Base-by-base conservation (phyloP, 345 rosid genomes). In the Turnera subulata region DNA sequence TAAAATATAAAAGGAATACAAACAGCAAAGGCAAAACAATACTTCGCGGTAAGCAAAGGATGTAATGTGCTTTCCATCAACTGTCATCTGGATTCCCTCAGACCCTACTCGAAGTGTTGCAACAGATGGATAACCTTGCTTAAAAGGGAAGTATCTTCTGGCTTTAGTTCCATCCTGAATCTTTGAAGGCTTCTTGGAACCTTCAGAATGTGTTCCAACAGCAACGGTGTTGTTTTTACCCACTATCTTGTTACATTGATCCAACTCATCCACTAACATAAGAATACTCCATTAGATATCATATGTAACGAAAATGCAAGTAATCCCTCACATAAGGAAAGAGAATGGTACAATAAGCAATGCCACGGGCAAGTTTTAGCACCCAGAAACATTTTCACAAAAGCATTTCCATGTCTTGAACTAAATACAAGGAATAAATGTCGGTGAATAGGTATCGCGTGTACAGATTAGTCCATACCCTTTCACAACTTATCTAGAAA, bases 21-120 rank as follows among this genome's bases (percentile, higher is more conserved):
- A 61, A 54, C 16, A 42, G 17, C 50, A 39, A 40, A 25, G 56
- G 19, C 47, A 62, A 62, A 75, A 63, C 59, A 38, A 78, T 81
- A 93, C 99, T 73, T 89, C 99, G 10, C 90, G 89, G 73, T 78
- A 89, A 65, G 95, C 94, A 66, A 93, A 93, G 39, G 99, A 93
- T 44, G 97, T 87, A 64, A 85, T 64, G 76, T 89, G 96, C 82
- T 89, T 93, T 66, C 99, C 99, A 68, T 93, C 99, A 57, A 89
- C 85, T 22, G 96, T 93, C 83, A 79, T 89, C 70, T 89, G 97
- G 58, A 87, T 82, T 66, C 99, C 97, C 65, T 89, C 97, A 39
- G 76, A 73, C 66, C 99, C 97, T 18, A 89, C 92, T 67, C 99
- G 70, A 48, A 93, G 78, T n/a, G 99, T 93, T 20, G 91, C 89